Evolutionary conservation across 1,139 yeast species (phyloP), one percentile per base, ranked within the genome.

Genomic region (Pichia cactophila): DNA sequence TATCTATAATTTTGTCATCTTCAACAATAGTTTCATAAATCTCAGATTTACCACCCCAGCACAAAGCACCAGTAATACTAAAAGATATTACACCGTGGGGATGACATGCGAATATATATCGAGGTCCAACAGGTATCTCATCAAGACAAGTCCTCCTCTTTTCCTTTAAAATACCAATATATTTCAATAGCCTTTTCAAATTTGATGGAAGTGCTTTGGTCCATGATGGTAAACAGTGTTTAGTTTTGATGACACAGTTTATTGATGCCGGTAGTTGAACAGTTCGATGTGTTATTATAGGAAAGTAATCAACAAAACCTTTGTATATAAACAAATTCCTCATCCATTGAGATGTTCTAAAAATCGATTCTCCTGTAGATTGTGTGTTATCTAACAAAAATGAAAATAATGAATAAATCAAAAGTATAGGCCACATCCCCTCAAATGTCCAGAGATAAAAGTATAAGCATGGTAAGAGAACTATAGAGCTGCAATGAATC

Each of bases 21-120:
- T 17, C 20, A 23, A 50, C 9, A 5, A 20, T n/a, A 8, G 50
- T 47, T 26, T 47, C 36, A 29, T 16, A 26, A 16, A 45, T 12
- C 5, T 39, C 20, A 36, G 28, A 35, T 11, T 36, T 17, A 11
- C 54, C 54, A 42, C 44, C 39, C 54, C 54, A 50, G n/a, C 54
- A 50, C 6, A 50, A 9, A 5, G 39, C 2, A 3, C 96, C 96
- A 66, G 92, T 81, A 0, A 85, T 94, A 0, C 97, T 96, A 78
- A 90, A 76, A 0, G 96, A 87, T 26, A 90, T 89, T 26, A 92
- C 92, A 0, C 98, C 98, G 64, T 92, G 98, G 0, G 98, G 98
- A 65, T 90, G 97, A 62, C 88, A 86, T 0, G 97, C 96, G 68
- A 90, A 90, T 1, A 90, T 80, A 64, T 90, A 90, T 43, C 85